Evolutionary conservation across 2,329 filamentous ascomycete species (phyloP), one percentile per base, ranked within the genome.

Genomic region (Hirsutella thompsonii): DNA sequence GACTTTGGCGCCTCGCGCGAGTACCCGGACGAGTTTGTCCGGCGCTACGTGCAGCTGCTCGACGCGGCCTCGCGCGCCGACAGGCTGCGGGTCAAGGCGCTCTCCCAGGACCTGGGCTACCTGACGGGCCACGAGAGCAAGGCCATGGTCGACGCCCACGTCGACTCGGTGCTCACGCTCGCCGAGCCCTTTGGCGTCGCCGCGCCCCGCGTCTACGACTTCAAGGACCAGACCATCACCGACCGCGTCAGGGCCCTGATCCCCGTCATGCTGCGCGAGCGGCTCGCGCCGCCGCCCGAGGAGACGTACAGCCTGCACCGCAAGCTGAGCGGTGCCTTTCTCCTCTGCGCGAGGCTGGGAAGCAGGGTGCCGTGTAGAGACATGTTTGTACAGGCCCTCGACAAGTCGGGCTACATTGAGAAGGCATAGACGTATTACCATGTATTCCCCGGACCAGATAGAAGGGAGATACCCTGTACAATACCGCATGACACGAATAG

Each of bases 241-340:
- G 89, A 96, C 55, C 74, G 93, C 36, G 90, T 98, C 43, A 80
- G 89, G 53, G 74, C 70, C 3, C 71, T 94, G 40, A 96, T 98
- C 49, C 92, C 92, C 14, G 68, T 94, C 40, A 98, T 98, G 92
- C 71, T 98, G 37, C 76, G 77, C 42, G 92, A 98, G 67, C 68
- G 92, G 29, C 65, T 98, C 18, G 79, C 86, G 14, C 90, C 92
- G 20, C 92, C 93, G 20, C 92, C 92, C 0, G 93, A 98, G 64
- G 92, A 98, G 69, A 98, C 92, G 40, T 98, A 98, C 57, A 90
- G 83, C 57, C 63, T 98, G 53, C 92, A 98, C 62, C 76, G 92
- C 45, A 98, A 98, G 66, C 66, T 98, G 41, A 94, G 88, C 58
- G 92, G 92, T 0, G 93, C 92, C 0, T 98, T 98, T 57, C 62